phyloP scores from a whole-genome alignment of 805 yeast species.

The Starmerella scarabaei region DNA sequence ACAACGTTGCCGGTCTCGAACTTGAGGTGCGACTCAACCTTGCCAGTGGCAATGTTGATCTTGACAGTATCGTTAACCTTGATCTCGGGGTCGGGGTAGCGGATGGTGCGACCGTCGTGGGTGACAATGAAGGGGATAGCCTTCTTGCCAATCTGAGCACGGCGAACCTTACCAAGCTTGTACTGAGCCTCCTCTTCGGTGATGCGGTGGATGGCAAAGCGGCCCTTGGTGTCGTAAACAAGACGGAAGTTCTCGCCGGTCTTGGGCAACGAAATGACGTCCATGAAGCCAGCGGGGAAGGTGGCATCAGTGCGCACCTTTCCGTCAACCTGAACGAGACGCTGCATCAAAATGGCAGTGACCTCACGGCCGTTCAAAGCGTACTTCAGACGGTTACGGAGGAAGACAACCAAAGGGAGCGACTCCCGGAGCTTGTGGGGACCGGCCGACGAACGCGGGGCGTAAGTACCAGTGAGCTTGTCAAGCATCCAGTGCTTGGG shows the following conservation, averaged over 20 bases:
- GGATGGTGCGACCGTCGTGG: conserved; percentile 99
- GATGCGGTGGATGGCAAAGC: conserved; percentile 99
- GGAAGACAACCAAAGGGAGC: conserved; percentile 88
- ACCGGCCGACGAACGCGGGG: conserved; percentile 99
- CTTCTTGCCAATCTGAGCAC: conserved; percentile 95
- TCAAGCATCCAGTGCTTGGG: conserved; percentile 99
- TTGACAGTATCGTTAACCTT: conserved; percentile 96
- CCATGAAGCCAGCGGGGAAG: conserved; percentile 99
- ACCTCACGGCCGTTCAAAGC: conserved; percentile 99
- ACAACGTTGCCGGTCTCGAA: conserved; percentile 87
- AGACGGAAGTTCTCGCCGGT: conserved; percentile 99
- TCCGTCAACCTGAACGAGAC: conserved; percentile 97
- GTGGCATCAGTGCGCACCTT: conserved; percentile 98
- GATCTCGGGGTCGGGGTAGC: conserved; percentile 97
- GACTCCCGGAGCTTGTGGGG: conserved; percentile 99
- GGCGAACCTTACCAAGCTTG: conserved; percentile 97
- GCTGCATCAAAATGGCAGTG: conserved; percentile 95
- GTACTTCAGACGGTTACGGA: conserved; percentile 97
- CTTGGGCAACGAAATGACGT: conserved; percentile 91
- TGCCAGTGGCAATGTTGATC: conserved; percentile 92
- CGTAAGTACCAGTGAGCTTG: conserved; percentile 98
- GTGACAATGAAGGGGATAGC: conserved; percentile 97
- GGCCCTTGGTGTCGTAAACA: conserved; percentile 96
- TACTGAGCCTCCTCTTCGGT: conserved; percentile 96
- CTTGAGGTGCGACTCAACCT: conserved; percentile 77